Evolutionary conservation across 768 basidiomycete species (phyloP).

Genomic region (Hortiboletus flavorubellus): DNA sequence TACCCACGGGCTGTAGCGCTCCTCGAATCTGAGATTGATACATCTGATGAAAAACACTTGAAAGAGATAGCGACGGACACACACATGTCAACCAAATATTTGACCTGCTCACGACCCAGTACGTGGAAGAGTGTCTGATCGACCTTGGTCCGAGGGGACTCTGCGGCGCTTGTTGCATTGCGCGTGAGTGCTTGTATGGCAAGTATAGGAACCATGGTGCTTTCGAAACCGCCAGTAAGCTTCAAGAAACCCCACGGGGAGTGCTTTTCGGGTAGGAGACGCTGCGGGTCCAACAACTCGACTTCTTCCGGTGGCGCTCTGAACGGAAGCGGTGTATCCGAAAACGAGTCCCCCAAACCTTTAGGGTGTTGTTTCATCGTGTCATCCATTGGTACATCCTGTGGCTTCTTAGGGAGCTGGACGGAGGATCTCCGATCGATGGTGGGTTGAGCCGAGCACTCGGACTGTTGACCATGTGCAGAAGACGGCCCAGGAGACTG

Average conservation of each 20-base stretch:
- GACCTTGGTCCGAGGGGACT: slow-evolving; percentile 22
- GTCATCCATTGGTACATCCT: slow-evolving; percentile 21
- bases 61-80: slow-evolving; percentile 6
- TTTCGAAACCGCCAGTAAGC: slow-evolving; percentile 38
- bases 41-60: neutral
- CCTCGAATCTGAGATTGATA: slow-evolving; percentile 36
- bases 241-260: slow-evolving; percentile 40
- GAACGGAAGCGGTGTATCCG: slow-evolving; percentile 17
- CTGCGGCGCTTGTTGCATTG: slow-evolving; percentile 19
- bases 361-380: slow-evolving; percentile 17
- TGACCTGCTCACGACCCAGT: slow-evolving; percentile 34
- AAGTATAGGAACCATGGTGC: slow-evolving; percentile 44
- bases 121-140: slow-evolving; percentile 32
- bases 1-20: slow-evolving; percentile 44
- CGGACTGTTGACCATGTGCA: slow-evolving; percentile 19
- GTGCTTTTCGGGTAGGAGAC: slow-evolving; percentile 34
- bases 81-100: slow-evolving; percentile 39
- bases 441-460: slow-evolving; percentile 17
- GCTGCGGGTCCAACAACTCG: slow-evolving; percentile 33
- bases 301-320: slow-evolving; percentile 25
- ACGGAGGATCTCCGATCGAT: slow-evolving; percentile 26
- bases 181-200: slow-evolving; percentile 43
- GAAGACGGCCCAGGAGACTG: slow-evolving; percentile 17
- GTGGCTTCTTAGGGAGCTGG: slow-evolving; percentile 19
- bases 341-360: slow-evolving; percentile 18